These are phyloP conservation scores for Cladobotryum mycophilum DNA, from an alignment of 2,329 filamentous ascomycete species.

Conservation along the genomic window DNA sequence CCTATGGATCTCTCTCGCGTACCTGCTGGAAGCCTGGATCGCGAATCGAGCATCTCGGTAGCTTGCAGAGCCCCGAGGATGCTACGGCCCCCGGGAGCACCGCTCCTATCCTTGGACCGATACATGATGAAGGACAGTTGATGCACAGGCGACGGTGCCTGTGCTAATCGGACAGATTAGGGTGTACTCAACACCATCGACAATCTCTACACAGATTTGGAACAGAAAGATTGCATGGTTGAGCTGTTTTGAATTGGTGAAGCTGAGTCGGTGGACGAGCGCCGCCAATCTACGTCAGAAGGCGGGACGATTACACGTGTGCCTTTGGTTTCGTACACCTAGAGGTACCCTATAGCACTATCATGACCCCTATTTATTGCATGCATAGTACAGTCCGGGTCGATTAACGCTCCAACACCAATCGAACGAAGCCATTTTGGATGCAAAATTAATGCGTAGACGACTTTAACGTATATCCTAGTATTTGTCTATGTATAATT, in stretches of 20 bases:
- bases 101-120: slow-evolving; percentile 35
- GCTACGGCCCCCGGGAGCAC: slow-evolving; percentile 33
- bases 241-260: background rate
- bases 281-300: background rate
- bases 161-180: slow-evolving; percentile 5
- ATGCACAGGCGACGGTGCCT: slow-evolving; percentile 8
- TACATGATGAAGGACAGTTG: slow-evolving; percentile 30
- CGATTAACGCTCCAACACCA: too few species aligned
- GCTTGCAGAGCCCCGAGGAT: slow-evolving; percentile 73
- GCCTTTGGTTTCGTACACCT: too few species aligned
- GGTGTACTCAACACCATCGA: slow-evolving; percentile 6
- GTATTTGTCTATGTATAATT: too few species aligned
- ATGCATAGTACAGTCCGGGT: too few species aligned
- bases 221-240: slow-evolving; percentile 6
- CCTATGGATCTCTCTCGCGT: slow-evolving; percentile 20
- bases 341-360: too few species aligned
- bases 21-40: slow-evolving; percentile 79
- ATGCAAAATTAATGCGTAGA: too few species aligned
- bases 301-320: too few species aligned
- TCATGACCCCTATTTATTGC: too few species aligned
- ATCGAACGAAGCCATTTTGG: too few species aligned
- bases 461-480: too few species aligned
- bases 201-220: background rate
- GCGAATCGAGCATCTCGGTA: slow-evolving; percentile 72
- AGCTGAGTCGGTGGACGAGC: background rate